Conservation (phyloP, 2,329 filamentous ascomycete genomes). For the Rutstroemia sydowiana region DNA sequence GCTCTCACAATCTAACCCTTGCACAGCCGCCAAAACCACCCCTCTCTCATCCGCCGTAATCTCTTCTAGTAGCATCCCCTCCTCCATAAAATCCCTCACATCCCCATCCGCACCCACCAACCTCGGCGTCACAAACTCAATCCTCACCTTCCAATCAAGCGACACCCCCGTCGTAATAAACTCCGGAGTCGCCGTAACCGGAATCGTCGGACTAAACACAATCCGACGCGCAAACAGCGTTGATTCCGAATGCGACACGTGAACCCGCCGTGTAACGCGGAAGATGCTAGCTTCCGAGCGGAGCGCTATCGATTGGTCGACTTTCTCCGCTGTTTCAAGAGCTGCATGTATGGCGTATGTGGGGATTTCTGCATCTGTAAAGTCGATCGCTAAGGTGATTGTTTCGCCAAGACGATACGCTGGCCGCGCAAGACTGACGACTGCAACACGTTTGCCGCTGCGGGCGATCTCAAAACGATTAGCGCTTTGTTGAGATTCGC, state of each 20-base stretch:
- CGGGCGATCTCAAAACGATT: conserved; percentile 94
- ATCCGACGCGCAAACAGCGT: conserved; percentile 73
- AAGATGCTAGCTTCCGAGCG: conserved; percentile 80
- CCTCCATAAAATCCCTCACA: conserved; percentile 27
- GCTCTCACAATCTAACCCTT: conserved; percentile 75
- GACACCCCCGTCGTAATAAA: conserved; percentile 86
- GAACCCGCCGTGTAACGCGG: conserved; percentile 75
- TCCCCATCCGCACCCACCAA: conserved; percentile 33
- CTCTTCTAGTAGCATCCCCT: conserved; percentile 59
- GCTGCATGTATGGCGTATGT: conserved; percentile 81
- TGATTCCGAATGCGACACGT: conserved; percentile 72
- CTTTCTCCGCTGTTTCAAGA: conserved; percentile 79
- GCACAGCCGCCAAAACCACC: conserved; percentile 67
- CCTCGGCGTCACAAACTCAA: conserved; percentile 85
- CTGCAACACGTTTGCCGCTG: conserved; percentile 83
- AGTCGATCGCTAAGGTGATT: conserved; percentile 78
- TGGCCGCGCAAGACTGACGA: conserved; percentile 80
- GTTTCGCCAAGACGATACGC: conserved; percentile 85
- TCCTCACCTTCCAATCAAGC: conserved; percentile 78
- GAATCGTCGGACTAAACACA: conserved; percentile 77
- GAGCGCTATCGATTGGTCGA: conserved; percentile 73
- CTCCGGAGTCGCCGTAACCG: conserved; percentile 75
- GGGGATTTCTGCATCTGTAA: conserved; percentile 66
- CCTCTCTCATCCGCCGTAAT: conserved; percentile 74
- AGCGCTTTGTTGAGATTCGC: conserved; percentile 66